A percentile compares a stretch with the other conserved stretches of the same genome.
Evolutionary conservation across 2,329 filamentous ascomycete species (phyloP).

Genomic region (Fusarium secorum): DNA sequence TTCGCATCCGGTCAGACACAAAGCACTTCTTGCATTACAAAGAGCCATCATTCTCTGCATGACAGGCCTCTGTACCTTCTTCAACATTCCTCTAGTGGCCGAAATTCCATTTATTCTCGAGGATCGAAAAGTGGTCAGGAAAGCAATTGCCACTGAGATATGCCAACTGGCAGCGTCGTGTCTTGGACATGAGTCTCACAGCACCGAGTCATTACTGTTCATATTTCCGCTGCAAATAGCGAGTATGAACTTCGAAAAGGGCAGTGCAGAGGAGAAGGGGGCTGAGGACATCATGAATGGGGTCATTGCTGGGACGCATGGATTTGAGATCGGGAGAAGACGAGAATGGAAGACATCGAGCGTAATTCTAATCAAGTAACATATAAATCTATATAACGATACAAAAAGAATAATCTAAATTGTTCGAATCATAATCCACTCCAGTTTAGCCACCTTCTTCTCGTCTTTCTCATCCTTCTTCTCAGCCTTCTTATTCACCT

Average conservation of each 20-base stretch:
- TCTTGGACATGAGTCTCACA: background rate
- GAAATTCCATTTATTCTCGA: background rate
- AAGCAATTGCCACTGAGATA: slow-evolving; percentile 6
- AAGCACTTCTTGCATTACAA: background rate
- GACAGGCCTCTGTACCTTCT: background rate
- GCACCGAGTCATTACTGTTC: background rate
- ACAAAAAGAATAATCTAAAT: background rate
- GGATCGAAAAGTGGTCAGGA: background rate
- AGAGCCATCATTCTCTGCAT: slow-evolving; percentile 11
- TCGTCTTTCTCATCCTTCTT: slow-evolving; percentile 1
- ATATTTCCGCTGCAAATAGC: slow-evolving; percentile 13
- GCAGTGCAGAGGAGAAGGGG: background rate
- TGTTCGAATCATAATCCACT: slow-evolving; percentile 17
- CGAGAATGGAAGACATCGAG: background rate
- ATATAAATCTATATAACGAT: background rate
- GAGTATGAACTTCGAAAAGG: slow-evolving; percentile 1
- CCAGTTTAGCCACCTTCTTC: slow-evolving; percentile 16
- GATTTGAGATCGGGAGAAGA: slow-evolving; percentile 21
- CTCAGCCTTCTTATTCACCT: background rate
- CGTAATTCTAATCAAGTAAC: background rate
- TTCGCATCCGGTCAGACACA: background rate
- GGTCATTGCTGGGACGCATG: slow-evolving; percentile 8
- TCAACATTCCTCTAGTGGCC: background rate
- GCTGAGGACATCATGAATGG: slow-evolving; percentile 14
- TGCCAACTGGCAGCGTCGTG: slow-evolving; percentile 3